These are phyloP conservation scores for Cupressus sempervirens DNA, from an alignment of 75 land plant genomes.

Conservation along the genomic window DNA sequence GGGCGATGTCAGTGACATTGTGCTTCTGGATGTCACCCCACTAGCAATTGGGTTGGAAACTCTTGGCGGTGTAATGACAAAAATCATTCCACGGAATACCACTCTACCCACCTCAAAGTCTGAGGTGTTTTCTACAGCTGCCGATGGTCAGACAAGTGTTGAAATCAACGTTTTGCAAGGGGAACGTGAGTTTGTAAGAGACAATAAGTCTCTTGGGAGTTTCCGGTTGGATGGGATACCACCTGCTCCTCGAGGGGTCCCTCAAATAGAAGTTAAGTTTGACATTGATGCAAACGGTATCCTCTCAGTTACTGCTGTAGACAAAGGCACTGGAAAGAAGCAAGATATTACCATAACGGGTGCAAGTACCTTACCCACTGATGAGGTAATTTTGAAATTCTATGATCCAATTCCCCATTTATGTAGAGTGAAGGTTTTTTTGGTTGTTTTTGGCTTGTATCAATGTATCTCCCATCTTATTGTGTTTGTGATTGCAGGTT, in stretches of 20 bases:
- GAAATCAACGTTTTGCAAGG: constrained; percentile 84
- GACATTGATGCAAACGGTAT: constrained; percentile 88
- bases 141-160: constrained; percentile 75
- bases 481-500: constrained; percentile 42
- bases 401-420: neutral
- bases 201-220: constrained; percentile 76
- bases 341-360: constrained; percentile 83
- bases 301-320: constrained; percentile 58
- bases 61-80: constrained; percentile 78
- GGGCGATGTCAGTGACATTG: constrained; percentile 81
- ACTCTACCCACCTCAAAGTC: constrained; percentile 77
- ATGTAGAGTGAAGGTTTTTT: neutral
- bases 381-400: constrained; percentile 52
- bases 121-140: constrained; percentile 82
- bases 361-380: constrained; percentile 81
- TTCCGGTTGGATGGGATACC: constrained; percentile 80
- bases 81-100: constrained; percentile 74
- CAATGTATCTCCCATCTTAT: neutral
- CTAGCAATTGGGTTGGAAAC: constrained; percentile 77
- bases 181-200: constrained; percentile 79
- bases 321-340: constrained; percentile 77
- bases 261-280: constrained; percentile 74
- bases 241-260: constrained; percentile 81
- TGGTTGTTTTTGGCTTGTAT: neutral
- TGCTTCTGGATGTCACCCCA: constrained; percentile 77